Base-by-base conservation (phyloP, 2,329 filamentous ascomycete genomes). In the Amphichorda felina region DNA sequence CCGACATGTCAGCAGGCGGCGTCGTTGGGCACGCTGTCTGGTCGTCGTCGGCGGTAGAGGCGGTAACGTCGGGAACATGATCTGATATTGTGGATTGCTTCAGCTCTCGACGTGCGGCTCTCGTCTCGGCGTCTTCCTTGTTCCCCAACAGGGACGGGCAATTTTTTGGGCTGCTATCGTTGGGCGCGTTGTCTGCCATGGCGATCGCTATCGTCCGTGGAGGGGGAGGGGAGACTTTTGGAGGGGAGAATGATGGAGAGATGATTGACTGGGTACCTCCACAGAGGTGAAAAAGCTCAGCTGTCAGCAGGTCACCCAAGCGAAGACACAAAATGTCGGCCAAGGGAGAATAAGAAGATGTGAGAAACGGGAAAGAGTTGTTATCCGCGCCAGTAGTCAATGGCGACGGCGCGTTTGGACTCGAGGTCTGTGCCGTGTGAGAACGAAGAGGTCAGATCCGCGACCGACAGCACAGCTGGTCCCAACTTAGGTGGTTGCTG, bases 61-160 rank as follows among this genome's bases (percentile, higher is more conserved):
- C 24, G 11, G 42, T 36, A 15, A 17, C 34, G 18, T 11, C 22
- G 18, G 22, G n/a, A 15, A 16, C 21, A 17, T 16, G 49, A 34
- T 71, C 74, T 13, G 75, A 79, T 43, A 80, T 78, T 35, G 60
- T 66, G 8, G 75, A 76, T 43, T 79, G 72, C 56, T 71, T 75
- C 28, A 80, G 64, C 56, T 80, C 75, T 47, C 77, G 69, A 41
- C 75, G 69, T 25, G 75, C 64, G 35, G 74, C 74, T 39, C 71
- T 71, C 28, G 75, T 80, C 48, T 75, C 74, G 25, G 72, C 69
- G 51, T 80, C 75, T 45, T 80, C 75, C 37, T 60, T 66, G 24
- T 49, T 48, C 38, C 60, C 56, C 41, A 57, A 44, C 34, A 47
- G 48, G 36, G 47, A 35, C 33, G 45, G 46, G 8, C 28, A 30